A percentile compares a stretch with the other conserved stretches of the same genome.
Conservation (phyloP, 2,329 filamentous ascomycete species). For the Apiospora malaysiana region DNA sequence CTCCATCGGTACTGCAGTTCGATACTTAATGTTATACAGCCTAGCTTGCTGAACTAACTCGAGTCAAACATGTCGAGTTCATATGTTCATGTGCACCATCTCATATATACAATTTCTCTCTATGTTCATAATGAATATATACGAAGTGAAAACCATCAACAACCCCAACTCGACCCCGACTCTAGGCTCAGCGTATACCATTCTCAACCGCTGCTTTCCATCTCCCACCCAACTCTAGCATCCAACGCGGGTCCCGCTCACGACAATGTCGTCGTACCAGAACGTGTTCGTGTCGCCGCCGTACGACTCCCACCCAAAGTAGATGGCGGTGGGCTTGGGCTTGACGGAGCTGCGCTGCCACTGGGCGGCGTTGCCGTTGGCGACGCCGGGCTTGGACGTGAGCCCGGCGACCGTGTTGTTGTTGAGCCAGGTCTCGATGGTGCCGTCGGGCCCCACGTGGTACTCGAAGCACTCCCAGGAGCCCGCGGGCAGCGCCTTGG, state of each 20-base stretch:
- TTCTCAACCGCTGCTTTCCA: neutral
- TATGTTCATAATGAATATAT: neutral
- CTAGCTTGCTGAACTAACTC: too few relatives aligned
- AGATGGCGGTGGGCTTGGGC: constrained; percentile 60
- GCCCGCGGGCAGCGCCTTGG: constrained; percentile 54
- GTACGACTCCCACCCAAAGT: constrained; percentile 70
- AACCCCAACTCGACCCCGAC: neutral
- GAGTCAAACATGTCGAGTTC: neutral
- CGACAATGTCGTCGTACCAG: constrained; percentile 66
- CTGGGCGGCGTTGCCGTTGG: constrained; percentile 57
- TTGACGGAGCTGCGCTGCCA: constrained; percentile 57
- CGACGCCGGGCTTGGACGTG: constrained; percentile 50
- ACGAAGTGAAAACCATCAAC: neutral
- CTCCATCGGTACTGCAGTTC: too few relatives aligned
- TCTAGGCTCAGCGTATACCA: neutral
- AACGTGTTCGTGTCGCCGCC: constrained; percentile 65
- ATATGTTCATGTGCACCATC: neutral
- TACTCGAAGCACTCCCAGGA: constrained; percentile 67
- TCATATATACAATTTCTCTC: neutral
- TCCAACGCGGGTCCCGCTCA: constrained; percentile 55
- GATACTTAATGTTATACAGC: too few relatives aligned
- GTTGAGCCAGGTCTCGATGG: constrained; percentile 66
- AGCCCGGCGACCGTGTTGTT: constrained; percentile 56
- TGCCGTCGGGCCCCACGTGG: constrained; percentile 62
- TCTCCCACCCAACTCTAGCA: constrained; percentile 39